A percentile compares a stretch with the other conserved stretches of the same genome.
These are phyloP conservation scores for Colletotrichum theobromicola DNA, from an alignment of 2,329 filamentous ascomycete genomes.

Conservation along the genomic window DNA sequence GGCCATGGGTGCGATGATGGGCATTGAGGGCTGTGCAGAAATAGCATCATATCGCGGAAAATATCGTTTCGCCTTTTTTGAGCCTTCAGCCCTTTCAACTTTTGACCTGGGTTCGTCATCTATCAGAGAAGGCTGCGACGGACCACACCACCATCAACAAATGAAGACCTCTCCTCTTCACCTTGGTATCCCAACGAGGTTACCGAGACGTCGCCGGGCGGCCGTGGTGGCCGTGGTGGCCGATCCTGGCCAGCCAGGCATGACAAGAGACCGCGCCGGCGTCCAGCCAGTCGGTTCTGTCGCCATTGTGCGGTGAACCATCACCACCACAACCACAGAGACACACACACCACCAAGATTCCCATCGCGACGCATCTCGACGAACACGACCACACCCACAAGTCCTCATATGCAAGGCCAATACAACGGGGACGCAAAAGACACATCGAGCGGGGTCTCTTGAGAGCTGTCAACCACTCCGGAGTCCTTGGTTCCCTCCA, in stretches of 20 bases:
- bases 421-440: neutral
- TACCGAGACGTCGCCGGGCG: neutral
- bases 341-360: neutral
- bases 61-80: conserved; percentile 3
- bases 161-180: neutral
- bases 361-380: neutral
- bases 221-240: neutral
- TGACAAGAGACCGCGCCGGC: neutral
- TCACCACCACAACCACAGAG: neutral
- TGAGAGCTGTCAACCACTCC: neutral
- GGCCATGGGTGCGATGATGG: neutral
- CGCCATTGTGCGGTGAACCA: neutral
- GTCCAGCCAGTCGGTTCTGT: conserved; percentile 5
- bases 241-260: neutral
- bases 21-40: neutral
- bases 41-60: conserved; percentile 10
- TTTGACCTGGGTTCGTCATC: neutral
- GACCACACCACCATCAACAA: neutral
- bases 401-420: neutral
- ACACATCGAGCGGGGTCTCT: neutral
- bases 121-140: conserved; percentile 13
- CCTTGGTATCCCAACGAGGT: neutral
- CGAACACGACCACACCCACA: neutral
- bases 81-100: neutral
- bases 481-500: conserved; percentile 11